Evolutionary conservation across 2,329 filamentous ascomycete species (phyloP).

Genomic region (Colletotrichum zoysiae): DNA sequence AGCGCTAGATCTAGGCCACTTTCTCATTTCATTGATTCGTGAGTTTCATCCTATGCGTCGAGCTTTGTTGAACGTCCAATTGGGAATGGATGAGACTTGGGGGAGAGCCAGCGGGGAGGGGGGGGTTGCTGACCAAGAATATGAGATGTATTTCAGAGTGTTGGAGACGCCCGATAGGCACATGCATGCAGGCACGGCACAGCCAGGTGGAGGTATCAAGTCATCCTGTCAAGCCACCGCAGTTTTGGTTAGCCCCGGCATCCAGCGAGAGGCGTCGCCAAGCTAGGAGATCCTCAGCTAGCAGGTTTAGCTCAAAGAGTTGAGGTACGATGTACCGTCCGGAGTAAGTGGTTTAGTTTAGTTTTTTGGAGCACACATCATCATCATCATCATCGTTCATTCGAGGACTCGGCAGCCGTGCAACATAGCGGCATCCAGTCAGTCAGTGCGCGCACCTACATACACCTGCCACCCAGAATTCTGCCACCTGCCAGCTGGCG

Average conservation of each 20-base stretch:
- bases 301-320: background rate
- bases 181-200: background rate
- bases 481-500: slow-evolving; percentile 16
- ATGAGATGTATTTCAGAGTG: slow-evolving; percentile 5
- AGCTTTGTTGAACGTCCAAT: slow-evolving; percentile 1
- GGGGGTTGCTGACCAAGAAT: slow-evolving; percentile 7
- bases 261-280: slow-evolving; percentile 30
- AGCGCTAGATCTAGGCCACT: slow-evolving; percentile 4
- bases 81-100: background rate
- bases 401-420: slow-evolving; percentile 2
- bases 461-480: slow-evolving; percentile 2
- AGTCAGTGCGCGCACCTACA: slow-evolving; percentile 4
- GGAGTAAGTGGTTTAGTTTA: background rate
- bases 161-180: slow-evolving; percentile 5
- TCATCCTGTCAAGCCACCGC: slow-evolving; percentile 21
- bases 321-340: background rate
- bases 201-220: slow-evolving; percentile 14
- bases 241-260: slow-evolving; percentile 39
- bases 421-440: slow-evolving; percentile 8
- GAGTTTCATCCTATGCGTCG: slow-evolving; percentile 13
- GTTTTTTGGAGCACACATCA: slow-evolving; percentile 3
- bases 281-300: slow-evolving; percentile 31
- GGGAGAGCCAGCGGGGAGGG: background rate
- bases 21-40: slow-evolving; percentile 20
- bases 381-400: slow-evolving; percentile 14